These are phyloP conservation scores for Aspergillus niger DNA, from an alignment of 2,329 filamentous ascomycete species.

Conservation along the genomic window DNA sequence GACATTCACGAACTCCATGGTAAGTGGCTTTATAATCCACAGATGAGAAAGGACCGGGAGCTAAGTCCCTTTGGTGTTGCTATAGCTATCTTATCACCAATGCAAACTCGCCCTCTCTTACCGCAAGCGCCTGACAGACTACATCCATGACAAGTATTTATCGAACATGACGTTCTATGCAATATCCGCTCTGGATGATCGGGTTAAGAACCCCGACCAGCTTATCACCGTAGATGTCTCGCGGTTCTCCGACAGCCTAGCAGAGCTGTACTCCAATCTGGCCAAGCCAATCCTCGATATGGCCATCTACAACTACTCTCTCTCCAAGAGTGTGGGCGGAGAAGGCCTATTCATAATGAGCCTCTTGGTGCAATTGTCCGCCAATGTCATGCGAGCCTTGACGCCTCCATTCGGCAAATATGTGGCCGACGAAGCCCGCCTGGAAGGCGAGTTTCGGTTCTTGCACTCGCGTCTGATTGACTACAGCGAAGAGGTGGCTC, in stretches of 20 bases:
- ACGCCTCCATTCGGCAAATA: constrained; percentile 97
- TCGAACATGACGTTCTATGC: constrained; percentile 98
- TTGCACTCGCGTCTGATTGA: constrained; percentile 94
- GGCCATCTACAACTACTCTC: constrained; percentile 92
- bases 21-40: constrained; percentile 48
- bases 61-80: constrained; percentile 1
- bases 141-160: constrained; percentile 93
- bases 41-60: not conserved
- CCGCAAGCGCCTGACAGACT: constrained; percentile 85
- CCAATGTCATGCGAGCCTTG: constrained; percentile 87
- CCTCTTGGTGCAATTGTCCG: constrained; percentile 87
- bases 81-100: constrained; percentile 92
- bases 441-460: constrained; percentile 96
- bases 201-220: constrained; percentile 98
- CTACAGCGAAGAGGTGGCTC: constrained; percentile 89
- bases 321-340: constrained; percentile 92
- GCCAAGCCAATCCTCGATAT: constrained; percentile 95
- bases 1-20: constrained; percentile 98
- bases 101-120: constrained; percentile 92
- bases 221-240: constrained; percentile 95
- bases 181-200: constrained; percentile 89
- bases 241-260: constrained; percentile 92
- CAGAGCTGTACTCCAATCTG: constrained; percentile 93
- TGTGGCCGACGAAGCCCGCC: constrained; percentile 88
- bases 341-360: constrained; percentile 97